Evolutionary conservation across 2,329 filamentous ascomycete genomes (phyloP), one percentile per base, ranked within the genome.

Genomic region (Chaetothyriales sp.): DNA sequence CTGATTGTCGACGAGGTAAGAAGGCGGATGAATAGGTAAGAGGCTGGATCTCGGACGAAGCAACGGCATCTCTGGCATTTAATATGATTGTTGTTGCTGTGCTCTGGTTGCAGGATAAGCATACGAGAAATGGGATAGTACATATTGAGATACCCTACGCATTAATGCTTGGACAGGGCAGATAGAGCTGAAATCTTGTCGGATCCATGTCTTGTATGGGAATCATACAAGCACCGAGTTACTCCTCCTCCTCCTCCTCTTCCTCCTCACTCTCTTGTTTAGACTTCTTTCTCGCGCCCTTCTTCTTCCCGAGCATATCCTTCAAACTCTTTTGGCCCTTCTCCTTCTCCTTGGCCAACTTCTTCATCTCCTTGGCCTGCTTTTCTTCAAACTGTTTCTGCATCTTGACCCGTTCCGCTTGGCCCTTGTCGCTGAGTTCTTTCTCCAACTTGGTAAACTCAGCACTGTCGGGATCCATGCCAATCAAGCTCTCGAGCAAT

Each of bases 361-460:
- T 78, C 58, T 69, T 71, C 54, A 63, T 66, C 47, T 75, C 76
- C 61, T 82, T 81, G 55, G 74, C 78, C 22, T 73, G 66, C 68
- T 86, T 90, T 62, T 81, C 81, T 57, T 92, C 83, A 9, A 86
- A 84, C 68, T 92, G 85, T 36, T 80, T 83, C 65, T 84, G 80
- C 48, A 90, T 76, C 64, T 84, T 86, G 55, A 77, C 75, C 49
- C 92, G 74, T 68, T 95, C 87, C 8, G 70, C 71, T 18, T 72
- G 73, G 0, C 92, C 92, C 61, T 78, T 72, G 39, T 76, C 78
- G 52, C 83, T 75, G 57, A 96, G 65, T 47, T 78, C 73, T 51
- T 67, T 65, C 57, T 87, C 86, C 49, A 86, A 67, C 10, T 71
- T 66, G 58, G 67, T 70, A 63, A 95, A 95, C 60, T 85, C 81